Conservation (phyloP, 495 filamentous ascomycete species). For the Glarea lozoyensis region DNA sequence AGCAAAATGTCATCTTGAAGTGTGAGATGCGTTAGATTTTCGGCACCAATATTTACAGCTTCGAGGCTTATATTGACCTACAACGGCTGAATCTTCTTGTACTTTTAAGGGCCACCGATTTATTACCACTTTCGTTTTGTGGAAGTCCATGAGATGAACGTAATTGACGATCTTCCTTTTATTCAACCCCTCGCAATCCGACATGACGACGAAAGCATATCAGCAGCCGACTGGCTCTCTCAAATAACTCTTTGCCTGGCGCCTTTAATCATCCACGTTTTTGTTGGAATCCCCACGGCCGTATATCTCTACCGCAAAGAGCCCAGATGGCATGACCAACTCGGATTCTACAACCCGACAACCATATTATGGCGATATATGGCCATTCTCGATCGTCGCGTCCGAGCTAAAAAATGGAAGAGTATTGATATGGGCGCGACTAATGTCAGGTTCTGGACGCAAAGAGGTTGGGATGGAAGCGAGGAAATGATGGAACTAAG, state of each 20-base stretch:
- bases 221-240: slow-evolving; percentile 21
- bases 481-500: slow-evolving; percentile 21
- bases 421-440: slow-evolving; percentile 17
- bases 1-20: too few species aligned
- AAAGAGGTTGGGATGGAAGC: slow-evolving; percentile 24
- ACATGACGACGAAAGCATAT: too few species aligned
- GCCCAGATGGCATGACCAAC: slow-evolving; percentile 15
- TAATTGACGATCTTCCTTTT: too few species aligned
- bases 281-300: not conserved
- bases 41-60: too few species aligned
- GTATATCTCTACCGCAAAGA: not conserved
- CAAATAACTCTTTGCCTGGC: slow-evolving; percentile 24
- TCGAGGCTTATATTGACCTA: too few species aligned
- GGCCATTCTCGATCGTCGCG: slow-evolving; percentile 23
- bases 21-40: too few species aligned
- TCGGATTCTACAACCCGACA: slow-evolving; percentile 25
- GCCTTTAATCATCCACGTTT: slow-evolving; percentile 15
- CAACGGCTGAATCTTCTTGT: too few species aligned
- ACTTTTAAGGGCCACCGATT: too few species aligned
- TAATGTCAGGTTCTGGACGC: slow-evolving; percentile 26
- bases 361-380: slow-evolving; percentile 29
- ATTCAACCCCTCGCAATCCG: too few species aligned
- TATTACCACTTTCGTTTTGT: too few species aligned
- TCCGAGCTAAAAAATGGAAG: slow-evolving; percentile 22
- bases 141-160: too few species aligned